Evolutionary conservation across 2,329 filamentous ascomycete species (phyloP).

Genomic region (Cladosporium sp.): DNA sequence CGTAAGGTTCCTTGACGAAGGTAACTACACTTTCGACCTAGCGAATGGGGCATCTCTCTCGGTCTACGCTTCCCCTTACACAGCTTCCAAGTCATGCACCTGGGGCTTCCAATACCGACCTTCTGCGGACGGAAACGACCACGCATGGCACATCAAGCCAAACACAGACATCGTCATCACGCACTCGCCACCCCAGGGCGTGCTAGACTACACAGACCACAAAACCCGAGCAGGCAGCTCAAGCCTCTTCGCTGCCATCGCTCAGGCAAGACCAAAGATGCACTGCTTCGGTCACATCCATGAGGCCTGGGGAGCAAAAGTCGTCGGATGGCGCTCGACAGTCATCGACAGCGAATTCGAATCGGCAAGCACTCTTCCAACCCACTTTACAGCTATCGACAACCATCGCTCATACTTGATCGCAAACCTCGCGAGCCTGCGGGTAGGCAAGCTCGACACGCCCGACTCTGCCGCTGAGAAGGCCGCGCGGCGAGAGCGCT

Average conservation of each 20-base stretch:
- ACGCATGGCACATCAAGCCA: no score
- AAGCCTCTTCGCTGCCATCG: constrained; percentile 51
- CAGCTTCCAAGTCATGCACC: constrained; percentile 54
- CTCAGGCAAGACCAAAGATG: constrained; percentile 47
- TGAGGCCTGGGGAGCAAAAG: constrained; percentile 59
- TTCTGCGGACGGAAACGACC: no score
- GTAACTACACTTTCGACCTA: constrained; percentile 49
- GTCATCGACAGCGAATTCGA: no score
- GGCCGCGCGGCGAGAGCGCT: background rate
- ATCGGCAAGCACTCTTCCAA: no score
- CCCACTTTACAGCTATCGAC: constrained; percentile 54
- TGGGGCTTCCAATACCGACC: constrained; percentile 59
- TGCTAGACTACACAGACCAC: constrained; percentile 32
- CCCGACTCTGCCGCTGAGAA: constrained; percentile 3
- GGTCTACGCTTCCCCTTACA: constrained; percentile 56
- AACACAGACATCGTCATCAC: constrained; percentile 45
- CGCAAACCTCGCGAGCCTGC: constrained; percentile 38
- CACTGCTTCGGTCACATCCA: constrained; percentile 65
- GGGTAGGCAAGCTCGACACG: constrained; percentile 23
- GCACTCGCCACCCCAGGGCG: constrained; percentile 41
- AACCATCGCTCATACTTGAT: constrained; percentile 43
- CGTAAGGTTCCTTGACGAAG: constrained; percentile 58
- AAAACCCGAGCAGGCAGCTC: constrained; percentile 45
- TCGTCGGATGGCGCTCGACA: constrained; percentile 60
- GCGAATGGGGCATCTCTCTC: constrained; percentile 52